Evolutionary conservation across 2,329 filamentous ascomycete species (phyloP).

Genomic region (Colletotrichum salicis): DNA sequence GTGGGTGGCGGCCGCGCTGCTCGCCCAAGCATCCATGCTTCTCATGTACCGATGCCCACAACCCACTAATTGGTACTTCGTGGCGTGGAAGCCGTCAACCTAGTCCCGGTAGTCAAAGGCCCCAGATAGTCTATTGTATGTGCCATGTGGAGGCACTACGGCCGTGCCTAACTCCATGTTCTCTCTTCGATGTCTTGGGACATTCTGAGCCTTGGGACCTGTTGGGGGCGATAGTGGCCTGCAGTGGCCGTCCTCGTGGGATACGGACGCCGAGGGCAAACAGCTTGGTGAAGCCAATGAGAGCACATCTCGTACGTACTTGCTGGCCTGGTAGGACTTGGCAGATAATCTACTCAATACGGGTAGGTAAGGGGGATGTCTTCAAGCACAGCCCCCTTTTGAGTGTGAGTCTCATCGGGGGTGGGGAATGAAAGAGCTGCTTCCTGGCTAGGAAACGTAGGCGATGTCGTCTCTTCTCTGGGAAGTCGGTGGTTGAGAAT

Average conservation of each 20-base stretch:
- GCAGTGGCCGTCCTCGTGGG: not conserved
- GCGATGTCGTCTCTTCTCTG: not conserved
- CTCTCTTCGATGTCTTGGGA: not conserved
- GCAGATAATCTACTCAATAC: conserved; percentile 24
- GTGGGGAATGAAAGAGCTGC: not conserved
- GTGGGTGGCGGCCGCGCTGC: not conserved
- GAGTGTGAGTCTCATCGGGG: not conserved
- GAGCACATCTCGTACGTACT: not conserved
- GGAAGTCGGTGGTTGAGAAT: not conserved
- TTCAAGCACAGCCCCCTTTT: conserved; percentile 24
- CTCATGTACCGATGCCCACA: conserved; percentile 6
- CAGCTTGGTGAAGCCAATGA: not conserved
- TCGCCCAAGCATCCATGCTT: not conserved
- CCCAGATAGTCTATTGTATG: not conserved
- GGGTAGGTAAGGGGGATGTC: not conserved
- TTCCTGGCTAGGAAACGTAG: not conserved
- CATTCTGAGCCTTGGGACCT: too few species aligned
- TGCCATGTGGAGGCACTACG: not conserved
- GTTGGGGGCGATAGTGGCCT: not conserved
- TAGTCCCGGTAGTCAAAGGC: conserved; percentile 4
- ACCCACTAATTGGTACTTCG: conserved; percentile 19
- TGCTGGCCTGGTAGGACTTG: conserved; percentile 8
- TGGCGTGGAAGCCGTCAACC: not conserved
- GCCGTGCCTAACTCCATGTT: not conserved
- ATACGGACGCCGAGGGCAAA: not conserved